Evolutionary conservation across 2,329 filamentous ascomycete species (phyloP).

Genomic region (Cordyceps cicadae): DNA sequence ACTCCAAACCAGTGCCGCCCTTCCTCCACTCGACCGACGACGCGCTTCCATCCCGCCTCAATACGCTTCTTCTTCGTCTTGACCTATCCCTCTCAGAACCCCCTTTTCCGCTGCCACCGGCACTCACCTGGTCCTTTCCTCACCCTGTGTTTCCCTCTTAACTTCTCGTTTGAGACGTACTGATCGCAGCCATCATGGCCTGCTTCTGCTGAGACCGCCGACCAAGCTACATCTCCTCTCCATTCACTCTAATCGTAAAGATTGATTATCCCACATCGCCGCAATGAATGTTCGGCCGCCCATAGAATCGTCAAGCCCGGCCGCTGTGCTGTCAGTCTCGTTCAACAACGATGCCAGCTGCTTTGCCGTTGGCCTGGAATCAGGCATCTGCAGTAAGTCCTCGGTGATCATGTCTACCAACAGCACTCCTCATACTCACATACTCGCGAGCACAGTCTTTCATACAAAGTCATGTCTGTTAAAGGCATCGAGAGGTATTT

Average conservation of each 20-base stretch:
- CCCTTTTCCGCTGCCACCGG: not conserved
- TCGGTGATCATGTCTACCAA: not conserved
- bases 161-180: not conserved
- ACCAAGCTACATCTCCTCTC: not conserved
- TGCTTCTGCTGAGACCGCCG: not conserved
- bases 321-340: conserved; percentile 69
- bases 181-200: conserved; percentile 3
- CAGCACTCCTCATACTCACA: not conserved
- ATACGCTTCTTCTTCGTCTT: not conserved
- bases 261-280: not conserved
- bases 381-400: conserved; percentile 69
- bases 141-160: not conserved
- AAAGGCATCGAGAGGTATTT: conserved; percentile 43
- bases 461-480: conserved; percentile 64
- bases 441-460: conserved; percentile 49
- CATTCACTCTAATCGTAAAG: not conserved
- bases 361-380: conserved; percentile 80
- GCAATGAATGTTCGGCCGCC: conserved; percentile 83
- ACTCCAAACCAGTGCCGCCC: not conserved
- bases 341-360: conserved; percentile 82
- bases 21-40: not conserved
- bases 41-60: not conserved
- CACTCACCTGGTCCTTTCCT: not conserved
- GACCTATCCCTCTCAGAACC: not conserved
- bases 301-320: conserved; percentile 68